These are phyloP conservation scores for Cytidiella melzeri DNA, from an alignment of 768 basidiomycete genomes.

Conservation along the genomic window DNA sequence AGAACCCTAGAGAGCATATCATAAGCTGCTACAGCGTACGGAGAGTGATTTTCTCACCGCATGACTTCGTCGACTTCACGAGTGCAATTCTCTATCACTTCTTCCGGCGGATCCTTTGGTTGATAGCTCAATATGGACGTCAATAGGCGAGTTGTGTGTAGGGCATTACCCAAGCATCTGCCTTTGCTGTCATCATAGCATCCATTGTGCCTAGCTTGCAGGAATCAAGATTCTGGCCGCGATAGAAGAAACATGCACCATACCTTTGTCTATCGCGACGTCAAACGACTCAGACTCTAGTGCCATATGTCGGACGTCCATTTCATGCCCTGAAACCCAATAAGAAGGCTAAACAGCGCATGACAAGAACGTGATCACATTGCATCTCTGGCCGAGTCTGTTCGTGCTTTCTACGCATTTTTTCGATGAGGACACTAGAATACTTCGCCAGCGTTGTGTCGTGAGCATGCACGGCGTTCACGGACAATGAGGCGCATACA, in stretches of 20 bases:
- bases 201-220: slow-evolving; percentile 66
- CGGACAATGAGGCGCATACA: slow-evolving; percentile 41
- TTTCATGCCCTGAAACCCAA: slow-evolving; percentile 59
- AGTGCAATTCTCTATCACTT: slow-evolving; percentile 64
- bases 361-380: slow-evolving; percentile 37
- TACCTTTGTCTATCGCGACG: slow-evolving; percentile 80
- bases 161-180: slow-evolving; percentile 66
- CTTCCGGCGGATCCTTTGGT: slow-evolving; percentile 63
- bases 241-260: neutral
- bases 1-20: slow-evolving; percentile 45
- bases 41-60: slow-evolving; percentile 40
- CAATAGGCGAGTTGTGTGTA: neutral
- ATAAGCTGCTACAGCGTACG: neutral
- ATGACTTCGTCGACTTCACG: slow-evolving; percentile 73
- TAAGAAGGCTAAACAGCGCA: neutral
- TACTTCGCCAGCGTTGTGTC: slow-evolving; percentile 41
- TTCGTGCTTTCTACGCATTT: slow-evolving; percentile 57
- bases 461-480: neutral
- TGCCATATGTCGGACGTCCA: slow-evolving; percentile 68
- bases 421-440: slow-evolving; percentile 65
- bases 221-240: neutral
- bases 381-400: slow-evolving; percentile 56
- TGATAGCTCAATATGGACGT: neutral
- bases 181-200: slow-evolving; percentile 80
- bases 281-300: slow-evolving; percentile 64